These are phyloP conservation scores for Dendrobium chrysotoxum DNA, from an alignment of 106 monocot species.

Conservation along the genomic window DNA sequence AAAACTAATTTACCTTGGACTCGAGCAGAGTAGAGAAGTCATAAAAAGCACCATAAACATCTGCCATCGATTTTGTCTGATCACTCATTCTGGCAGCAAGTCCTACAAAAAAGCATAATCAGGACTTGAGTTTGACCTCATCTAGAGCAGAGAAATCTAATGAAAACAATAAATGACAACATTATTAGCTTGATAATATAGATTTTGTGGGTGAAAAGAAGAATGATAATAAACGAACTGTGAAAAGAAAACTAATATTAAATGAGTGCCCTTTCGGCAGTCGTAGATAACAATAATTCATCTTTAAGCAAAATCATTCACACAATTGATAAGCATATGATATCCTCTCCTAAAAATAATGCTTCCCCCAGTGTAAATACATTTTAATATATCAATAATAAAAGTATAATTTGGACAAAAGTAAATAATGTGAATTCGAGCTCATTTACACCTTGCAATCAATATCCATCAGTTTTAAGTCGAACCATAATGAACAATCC, in stretches of 20 bases:
- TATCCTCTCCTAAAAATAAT: neutral
- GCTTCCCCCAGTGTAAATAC: neutral
- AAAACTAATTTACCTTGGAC: slow-evolving; percentile 46
- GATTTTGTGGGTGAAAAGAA: neutral
- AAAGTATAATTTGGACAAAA: no score
- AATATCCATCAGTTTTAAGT: no score
- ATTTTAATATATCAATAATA: no score
- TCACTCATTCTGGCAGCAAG: slow-evolving; percentile 51
- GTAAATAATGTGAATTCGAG: no score
- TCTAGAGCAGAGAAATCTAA: no score
- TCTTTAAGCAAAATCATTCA: neutral
- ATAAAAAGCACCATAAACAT: slow-evolving; percentile 83
- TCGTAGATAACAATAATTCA: neutral
- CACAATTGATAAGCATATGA: no score
- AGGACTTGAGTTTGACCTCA: neutral
- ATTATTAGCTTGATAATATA: neutral
- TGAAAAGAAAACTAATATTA: neutral
- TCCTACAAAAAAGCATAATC: slow-evolving; percentile 39
- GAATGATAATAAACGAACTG: neutral
- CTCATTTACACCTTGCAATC: no score
- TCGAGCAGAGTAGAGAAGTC: slow-evolving; percentile 63
- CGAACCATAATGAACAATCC: no score
- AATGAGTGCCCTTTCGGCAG: neutral
- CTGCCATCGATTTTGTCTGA: slow-evolving; percentile 66
- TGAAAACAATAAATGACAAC: neutral